Evolutionary conservation across 2,329 filamentous ascomycete genomes (phyloP), one percentile per base, ranked within the genome.

Genomic region (Talaromyces rugulosus): DNA sequence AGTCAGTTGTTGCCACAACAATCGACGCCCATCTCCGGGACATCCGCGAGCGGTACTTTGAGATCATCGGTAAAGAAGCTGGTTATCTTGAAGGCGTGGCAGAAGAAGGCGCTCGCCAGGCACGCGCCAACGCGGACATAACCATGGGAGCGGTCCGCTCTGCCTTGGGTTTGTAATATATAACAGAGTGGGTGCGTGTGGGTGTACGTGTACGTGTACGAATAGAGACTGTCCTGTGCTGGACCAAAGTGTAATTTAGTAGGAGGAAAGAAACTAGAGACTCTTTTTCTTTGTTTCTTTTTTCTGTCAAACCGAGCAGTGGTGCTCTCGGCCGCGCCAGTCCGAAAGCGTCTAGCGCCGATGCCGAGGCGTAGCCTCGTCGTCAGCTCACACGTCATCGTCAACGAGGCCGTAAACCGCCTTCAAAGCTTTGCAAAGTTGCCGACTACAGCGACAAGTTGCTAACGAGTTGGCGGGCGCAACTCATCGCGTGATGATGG

Each of bases 1-100:
- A 94, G 74, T 81, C 83, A 6, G 78, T 80, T 66, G 86, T 91
- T 5, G 83, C 85, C 0, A 81, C 85, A 23, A 68, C 64, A 8
- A 65, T 78, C 31, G 68, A 68, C 3, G 33, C 66, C 23, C 67
- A 72, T 60, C 65, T 78, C 28, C 54, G 65, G 14, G 68, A 64
- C 2, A 73, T 78, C 58, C 69, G 76, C 34, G 75, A 78, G 40
- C 70, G 68, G 52, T 75, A 73, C 59, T 31, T 66, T 27, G 62
- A 66, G n/a, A 64, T 75, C n/a, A 69, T 74, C 56, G 66, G 59
- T 4, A 69, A 72, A 53, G 62, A 62, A 52, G 68, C 61, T 23
- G 68, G 66, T 9, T 71, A 72, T 54, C 54, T 77, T 51, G 73
- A 74, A 30, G 58, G 61, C 28, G 65, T 75, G 53, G 68, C 74